These are phyloP conservation scores for Calocera viscosa DNA, from an alignment of 768 basidiomycete genomes.

Conservation along the genomic window DNA sequence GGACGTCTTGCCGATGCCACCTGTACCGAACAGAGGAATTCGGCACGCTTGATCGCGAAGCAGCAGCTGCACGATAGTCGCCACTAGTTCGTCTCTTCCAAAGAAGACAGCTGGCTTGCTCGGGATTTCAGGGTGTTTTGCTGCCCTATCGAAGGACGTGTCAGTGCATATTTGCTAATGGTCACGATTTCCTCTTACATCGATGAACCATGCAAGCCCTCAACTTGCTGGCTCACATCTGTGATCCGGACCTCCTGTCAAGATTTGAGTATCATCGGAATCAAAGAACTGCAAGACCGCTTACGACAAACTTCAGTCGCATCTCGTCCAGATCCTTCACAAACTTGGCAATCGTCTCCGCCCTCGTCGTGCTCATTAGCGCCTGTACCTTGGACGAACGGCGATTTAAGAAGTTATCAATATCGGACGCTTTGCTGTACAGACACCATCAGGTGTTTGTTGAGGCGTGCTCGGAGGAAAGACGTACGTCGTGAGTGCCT, in stretches of 20 bases:
- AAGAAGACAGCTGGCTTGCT: slow-evolving; percentile 11
- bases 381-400: background rate
- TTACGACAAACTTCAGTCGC: background rate
- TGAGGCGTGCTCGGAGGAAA: background rate
- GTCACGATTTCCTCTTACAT: background rate
- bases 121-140: slow-evolving; percentile 26
- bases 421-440: background rate
- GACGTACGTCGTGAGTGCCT: background rate
- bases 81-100: slow-evolving; percentile 16
- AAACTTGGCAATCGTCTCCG: background rate
- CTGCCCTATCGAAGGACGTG: background rate
- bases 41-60: background rate
- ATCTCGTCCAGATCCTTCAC: background rate
- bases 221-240: background rate
- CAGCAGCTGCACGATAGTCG: slow-evolving; percentile 12
- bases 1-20: slow-evolving; percentile 34
- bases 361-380: background rate
- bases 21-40: slow-evolving; percentile 21
- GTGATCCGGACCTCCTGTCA: background rate
- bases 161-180: background rate
- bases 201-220: too few relatives aligned
- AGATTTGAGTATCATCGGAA: background rate
- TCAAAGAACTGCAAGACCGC: background rate
- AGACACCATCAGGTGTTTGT: too few relatives aligned
- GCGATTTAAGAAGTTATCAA: background rate